Evolutionary conservation across 768 basidiomycete genomes (phyloP).

Genomic region (Baorangia bicolor): DNA sequence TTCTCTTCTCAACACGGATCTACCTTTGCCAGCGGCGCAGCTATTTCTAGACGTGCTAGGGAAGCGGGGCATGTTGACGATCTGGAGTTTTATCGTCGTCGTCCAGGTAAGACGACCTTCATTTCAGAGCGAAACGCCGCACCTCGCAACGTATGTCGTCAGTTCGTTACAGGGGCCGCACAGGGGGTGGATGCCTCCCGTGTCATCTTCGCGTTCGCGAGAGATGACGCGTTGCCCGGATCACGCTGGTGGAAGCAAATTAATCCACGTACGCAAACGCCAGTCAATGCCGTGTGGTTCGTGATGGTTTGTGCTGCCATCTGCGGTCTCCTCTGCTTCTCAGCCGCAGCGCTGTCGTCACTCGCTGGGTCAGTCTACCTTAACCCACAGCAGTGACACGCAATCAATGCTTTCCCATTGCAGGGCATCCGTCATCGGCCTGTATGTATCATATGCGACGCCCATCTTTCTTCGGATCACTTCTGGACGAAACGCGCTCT

Average conservation of each 20-base stretch:
- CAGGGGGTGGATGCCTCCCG: slow-evolving; percentile 75
- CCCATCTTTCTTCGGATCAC: slow-evolving; percentile 74
- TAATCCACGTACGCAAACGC: slow-evolving; percentile 59
- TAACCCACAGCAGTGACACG: too few relatives aligned
- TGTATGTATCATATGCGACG: slow-evolving; percentile 63
- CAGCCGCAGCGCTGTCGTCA: slow-evolving; percentile 57
- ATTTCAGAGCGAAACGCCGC: too few relatives aligned
- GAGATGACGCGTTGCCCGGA: slow-evolving; percentile 72
- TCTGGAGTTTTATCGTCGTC: slow-evolving; percentile 71
- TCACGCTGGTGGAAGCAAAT: slow-evolving; percentile 69
- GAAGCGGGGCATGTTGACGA: slow-evolving; percentile 66
- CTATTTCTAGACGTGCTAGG: slow-evolving; percentile 65
- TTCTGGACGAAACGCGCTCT: slow-evolving; percentile 56
- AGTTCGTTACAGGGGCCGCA: slow-evolving; percentile 74
- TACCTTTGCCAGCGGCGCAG: slow-evolving; percentile 73
- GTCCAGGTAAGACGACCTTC: slow-evolving; percentile 43
- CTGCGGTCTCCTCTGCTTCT: slow-evolving; percentile 67
- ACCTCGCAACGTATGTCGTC: background rate
- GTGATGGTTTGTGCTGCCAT: slow-evolving; percentile 57
- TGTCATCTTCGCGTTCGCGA: slow-evolving; percentile 72
- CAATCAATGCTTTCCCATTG: too few relatives aligned
- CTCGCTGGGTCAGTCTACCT: slow-evolving; percentile 63
- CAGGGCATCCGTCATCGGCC: slow-evolving; percentile 69
- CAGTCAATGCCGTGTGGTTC: slow-evolving; percentile 75
- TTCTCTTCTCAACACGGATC: slow-evolving; percentile 43